Evolutionary conservation across 1,139 yeast genomes (phyloP), one percentile per base, ranked within the genome.

Genomic region (Geotrichum citri-aurantii): DNA sequence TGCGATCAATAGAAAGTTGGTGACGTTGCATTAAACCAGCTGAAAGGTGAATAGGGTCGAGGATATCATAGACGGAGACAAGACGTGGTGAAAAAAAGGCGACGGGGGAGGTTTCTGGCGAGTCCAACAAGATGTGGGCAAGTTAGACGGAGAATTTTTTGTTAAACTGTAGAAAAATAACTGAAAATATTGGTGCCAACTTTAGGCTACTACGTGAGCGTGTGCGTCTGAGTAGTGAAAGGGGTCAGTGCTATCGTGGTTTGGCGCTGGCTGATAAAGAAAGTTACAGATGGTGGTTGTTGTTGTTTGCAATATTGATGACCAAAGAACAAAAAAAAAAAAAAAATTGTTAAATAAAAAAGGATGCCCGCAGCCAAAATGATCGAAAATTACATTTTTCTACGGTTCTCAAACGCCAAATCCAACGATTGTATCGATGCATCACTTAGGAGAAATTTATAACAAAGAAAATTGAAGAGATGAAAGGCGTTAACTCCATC

Each of bases 11-110:
- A 31, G 47, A 47, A 14, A 50, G 24, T 37, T 47, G 57, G 49
- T 55, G 53, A 42, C 57, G 57, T 42, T 55, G 57, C 57, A 55
- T 55, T 52, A 24, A 52, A 29, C 8, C 26, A 23, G 19, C 42
- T 19, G 14, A 31, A 31, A 10, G 40, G 14, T 31, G n/a, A 14
- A 11, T 11, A 14, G 5, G n/a, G 40, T 31, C 40, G 12, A 12
- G 31, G 24, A 23, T 19, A 47, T 47, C 50, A 47, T 47, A 27
- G 50, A 47, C 33, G 48, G 31, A 37, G 46, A 37, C 8, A 24
- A 14, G n/a, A 24, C 21, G 29, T 8, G 50, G 27, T 23, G 21
- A 44, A 24, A 44, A 52, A 29, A 29, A 46, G 50, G 46, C 19
- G 46, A 27, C 24, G 40, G 23, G 31, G 33, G 29, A n/a, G 47